Evolutionary conservation across 2,329 filamentous ascomycete species (phyloP), one percentile per base, ranked within the genome.

Genomic region (Aspergillus costaricaensis): DNA sequence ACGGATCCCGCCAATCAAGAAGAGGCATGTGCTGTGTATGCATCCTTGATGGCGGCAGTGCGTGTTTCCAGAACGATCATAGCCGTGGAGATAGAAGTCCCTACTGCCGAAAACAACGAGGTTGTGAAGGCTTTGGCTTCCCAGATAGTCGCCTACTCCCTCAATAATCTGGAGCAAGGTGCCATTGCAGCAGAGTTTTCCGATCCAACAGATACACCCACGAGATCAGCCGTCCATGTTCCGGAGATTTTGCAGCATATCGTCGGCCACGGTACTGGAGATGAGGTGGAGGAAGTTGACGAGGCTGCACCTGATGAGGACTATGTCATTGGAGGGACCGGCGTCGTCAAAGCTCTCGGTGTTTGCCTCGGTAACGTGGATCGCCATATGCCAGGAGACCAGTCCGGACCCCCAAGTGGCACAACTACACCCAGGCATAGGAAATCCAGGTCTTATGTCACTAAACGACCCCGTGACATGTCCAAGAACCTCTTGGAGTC

Each of bases 241-340:
- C 92, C 92, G 4, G 91, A 96, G 65, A 90, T 96, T 3, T 82
- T 98, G 25, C 87, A 91, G 63, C 92, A 96, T 73, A 86, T 98
- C 44, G 91, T 97, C 32, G 93, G 93, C 4, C 86, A 91, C 67
- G 84, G 81, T 72, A 74, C 86, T 73, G 75, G 84, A 71, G 67
- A 76, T 67, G 65, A 83, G 9, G 74, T 77, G 14, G 75, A 85
- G 21, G 87, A 89, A 49, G 85, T 88, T 21, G 82, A 86, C 47
- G 86, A 89, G 2, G 82, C 88, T 10, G 89, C 92, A 6, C 91
- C 92, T 0, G 92, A 96, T 66, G 90, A 96, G 60, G 92, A 97
- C 74, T 98, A 98, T 76, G 92, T 98, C 48, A 95, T 98, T 69
- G 93, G 94, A 19, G 94, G 94, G 15, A 96, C 92, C 0, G 95